Evolutionary conservation across 768 basidiomycete species (phyloP).

Genomic region (Tricholoma furcatifolium): DNA sequence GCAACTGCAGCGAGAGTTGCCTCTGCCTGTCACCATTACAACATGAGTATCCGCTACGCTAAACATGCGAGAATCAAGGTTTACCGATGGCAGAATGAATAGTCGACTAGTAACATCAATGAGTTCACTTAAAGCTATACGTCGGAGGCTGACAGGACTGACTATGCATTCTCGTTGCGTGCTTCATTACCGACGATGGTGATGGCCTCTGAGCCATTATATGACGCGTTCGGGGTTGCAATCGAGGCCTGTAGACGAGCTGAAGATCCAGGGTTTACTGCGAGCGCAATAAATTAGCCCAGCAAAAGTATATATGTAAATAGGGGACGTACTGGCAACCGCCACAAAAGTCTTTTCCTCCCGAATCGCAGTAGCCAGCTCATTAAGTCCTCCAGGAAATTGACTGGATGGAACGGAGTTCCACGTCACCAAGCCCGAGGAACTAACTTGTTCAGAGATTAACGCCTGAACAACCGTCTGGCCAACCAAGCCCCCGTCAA

Average conservation of each 20-base stretch:
- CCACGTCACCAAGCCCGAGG: slow-evolving; percentile 44
- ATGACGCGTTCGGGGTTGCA: slow-evolving; percentile 36
- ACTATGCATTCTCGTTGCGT: slow-evolving; percentile 62
- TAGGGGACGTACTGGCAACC: slow-evolving; percentile 42
- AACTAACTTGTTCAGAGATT: slow-evolving; percentile 16
- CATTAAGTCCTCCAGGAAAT: slow-evolving; percentile 42
- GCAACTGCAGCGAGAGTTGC: slow-evolving; percentile 34
- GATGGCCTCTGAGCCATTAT: slow-evolving; percentile 48
- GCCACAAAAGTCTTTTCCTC: slow-evolving; percentile 55
- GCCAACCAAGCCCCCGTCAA: background rate
- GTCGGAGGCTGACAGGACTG: slow-evolving; percentile 20
- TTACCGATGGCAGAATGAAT: slow-evolving; percentile 31
- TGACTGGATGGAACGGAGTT: slow-evolving; percentile 33
- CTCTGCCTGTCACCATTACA: slow-evolving; percentile 26
- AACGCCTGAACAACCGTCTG: slow-evolving; percentile 28
- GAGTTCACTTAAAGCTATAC: background rate
- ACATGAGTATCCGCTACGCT: background rate
- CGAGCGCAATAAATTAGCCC: background rate
- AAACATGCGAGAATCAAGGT: slow-evolving; percentile 2
- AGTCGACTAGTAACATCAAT: slow-evolving; percentile 24
- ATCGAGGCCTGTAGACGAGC: slow-evolving; percentile 36
- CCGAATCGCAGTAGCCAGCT: slow-evolving; percentile 42
- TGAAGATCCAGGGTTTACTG: slow-evolving; percentile 43
- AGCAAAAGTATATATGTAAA: background rate
- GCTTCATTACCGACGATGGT: slow-evolving; percentile 48